phyloP scores from a whole-genome alignment of 1,139 yeast species.

The Pichia sp. region DNA sequence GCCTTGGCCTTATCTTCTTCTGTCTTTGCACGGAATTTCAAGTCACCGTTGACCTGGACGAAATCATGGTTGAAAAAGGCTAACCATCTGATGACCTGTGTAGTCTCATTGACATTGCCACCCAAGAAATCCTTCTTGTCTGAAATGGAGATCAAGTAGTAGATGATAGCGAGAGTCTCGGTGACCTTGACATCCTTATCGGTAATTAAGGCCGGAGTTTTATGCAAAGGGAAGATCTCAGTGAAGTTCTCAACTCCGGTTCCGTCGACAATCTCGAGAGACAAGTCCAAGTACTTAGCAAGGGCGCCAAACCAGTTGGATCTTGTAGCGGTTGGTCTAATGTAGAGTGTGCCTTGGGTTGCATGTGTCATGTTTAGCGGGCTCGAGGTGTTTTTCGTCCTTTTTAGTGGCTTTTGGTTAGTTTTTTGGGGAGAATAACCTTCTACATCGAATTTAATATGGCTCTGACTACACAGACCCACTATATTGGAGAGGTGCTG shows the following conservation, averaged over 20 bases:
- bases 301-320: constrained; percentile 20
- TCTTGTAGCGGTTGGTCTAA: constrained; percentile 20
- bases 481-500: not conserved
- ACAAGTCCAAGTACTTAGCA: constrained; percentile 32
- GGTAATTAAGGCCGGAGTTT: constrained; percentile 32
- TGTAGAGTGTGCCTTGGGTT: constrained; percentile 18
- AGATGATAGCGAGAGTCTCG: constrained; percentile 29
- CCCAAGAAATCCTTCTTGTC: constrained; percentile 21
- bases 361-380: not conserved
- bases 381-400: not conserved
- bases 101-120: constrained; percentile 25
- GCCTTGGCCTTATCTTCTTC: constrained; percentile 7
- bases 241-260: not conserved
- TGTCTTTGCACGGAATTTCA: not conserved
- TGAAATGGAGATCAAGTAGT: constrained; percentile 26
- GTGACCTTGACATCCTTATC: constrained; percentile 27
- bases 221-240: constrained; percentile 28
- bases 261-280: constrained; percentile 34
- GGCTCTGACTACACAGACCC: not conserved
- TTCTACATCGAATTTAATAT: too few relatives aligned
- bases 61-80: constrained; percentile 29
- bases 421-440: too few relatives aligned
- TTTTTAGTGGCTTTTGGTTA: too few relatives aligned
- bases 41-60: constrained; percentile 7
- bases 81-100: constrained; percentile 30